Conservation (phyloP, 306 rosid species). For the Rosa multiflora region DNA sequence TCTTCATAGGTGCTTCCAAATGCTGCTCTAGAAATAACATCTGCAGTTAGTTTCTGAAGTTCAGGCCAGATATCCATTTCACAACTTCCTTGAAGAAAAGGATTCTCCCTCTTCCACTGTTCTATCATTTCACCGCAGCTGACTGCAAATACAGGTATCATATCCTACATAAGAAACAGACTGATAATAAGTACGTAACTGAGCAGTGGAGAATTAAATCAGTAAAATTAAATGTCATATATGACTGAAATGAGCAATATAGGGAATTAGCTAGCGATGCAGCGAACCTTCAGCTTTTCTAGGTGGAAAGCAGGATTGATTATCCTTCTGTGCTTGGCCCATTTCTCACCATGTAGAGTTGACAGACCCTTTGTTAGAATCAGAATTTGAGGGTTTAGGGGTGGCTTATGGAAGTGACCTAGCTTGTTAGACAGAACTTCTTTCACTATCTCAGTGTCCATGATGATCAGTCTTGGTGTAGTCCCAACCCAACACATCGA, state of each 20-base stretch:
- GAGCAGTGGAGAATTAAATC: not conserved
- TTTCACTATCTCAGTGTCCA: constrained; percentile 41
- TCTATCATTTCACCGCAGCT: constrained; percentile 42
- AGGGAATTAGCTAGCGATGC: not conserved
- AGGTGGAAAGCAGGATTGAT: constrained; percentile 55
- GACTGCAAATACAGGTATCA: constrained; percentile 37
- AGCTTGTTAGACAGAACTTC: constrained; percentile 43
- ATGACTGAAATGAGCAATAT: not conserved
- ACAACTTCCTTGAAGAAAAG: constrained; percentile 22
- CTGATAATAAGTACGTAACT: not conserved
- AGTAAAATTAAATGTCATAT: not conserved
- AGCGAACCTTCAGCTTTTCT: constrained; percentile 46
- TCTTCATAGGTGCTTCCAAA: constrained; percentile 49
- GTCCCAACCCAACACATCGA: constrained; percentile 54
- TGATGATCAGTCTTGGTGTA: constrained; percentile 48
- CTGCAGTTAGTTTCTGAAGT: constrained; percentile 42
- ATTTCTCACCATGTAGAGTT: constrained; percentile 45
- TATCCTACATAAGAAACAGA: constrained; percentile 17
- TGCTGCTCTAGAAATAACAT: constrained; percentile 43
- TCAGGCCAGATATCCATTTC: constrained; percentile 51
- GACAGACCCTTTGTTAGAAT: constrained; percentile 41
- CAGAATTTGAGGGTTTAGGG: constrained; percentile 37
- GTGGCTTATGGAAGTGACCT: constrained; percentile 49
- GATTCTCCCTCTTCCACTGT: constrained; percentile 34
- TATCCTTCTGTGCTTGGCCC: constrained; percentile 44